Conservation (phyloP, 306 rosid genomes). For the Trifolium dubium region DNA sequence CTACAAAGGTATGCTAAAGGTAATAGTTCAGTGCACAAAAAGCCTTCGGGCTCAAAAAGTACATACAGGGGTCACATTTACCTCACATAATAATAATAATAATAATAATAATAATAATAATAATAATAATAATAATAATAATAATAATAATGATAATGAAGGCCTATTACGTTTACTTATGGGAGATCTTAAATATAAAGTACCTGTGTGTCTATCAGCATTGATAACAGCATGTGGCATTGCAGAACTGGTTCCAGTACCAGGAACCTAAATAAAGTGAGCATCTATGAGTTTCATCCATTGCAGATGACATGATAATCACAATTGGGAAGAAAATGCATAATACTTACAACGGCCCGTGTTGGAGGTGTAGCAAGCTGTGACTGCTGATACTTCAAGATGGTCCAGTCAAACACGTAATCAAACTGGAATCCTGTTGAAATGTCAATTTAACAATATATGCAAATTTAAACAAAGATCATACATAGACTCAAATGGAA, state of each 20-base stretch:
- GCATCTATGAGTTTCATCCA: slow-evolving; percentile 24
- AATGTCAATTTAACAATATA: slow-evolving; percentile 31
- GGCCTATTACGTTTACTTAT: not conserved
- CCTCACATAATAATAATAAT: not conserved
- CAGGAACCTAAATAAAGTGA: slow-evolving; percentile 59
- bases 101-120: no score
- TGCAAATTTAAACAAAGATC: slow-evolving; percentile 4
- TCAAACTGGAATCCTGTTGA: slow-evolving; percentile 91
- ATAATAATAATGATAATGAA: no score
- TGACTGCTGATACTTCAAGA: slow-evolving; percentile 93
- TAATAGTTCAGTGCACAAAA: slow-evolving; percentile 7
- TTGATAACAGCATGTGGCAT: slow-evolving; percentile 65
- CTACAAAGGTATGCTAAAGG: no score
- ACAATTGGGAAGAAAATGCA: not conserved
- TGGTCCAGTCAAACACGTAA: slow-evolving; percentile 97
- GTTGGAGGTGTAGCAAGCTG: slow-evolving; percentile 86
- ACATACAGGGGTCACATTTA: not conserved
- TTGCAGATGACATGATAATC: slow-evolving; percentile 27
- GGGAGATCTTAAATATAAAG: slow-evolving; percentile 29
- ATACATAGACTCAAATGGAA: slow-evolving; percentile 9
- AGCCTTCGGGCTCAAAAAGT: not conserved
- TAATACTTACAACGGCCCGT: slow-evolving; percentile 62
- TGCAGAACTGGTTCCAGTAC: slow-evolving; percentile 88
- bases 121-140: no score
- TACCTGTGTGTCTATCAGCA: slow-evolving; percentile 82